These are phyloP conservation scores for Hypocrella siamensis DNA, from an alignment of 2,329 filamentous ascomycete species.

Conservation along the genomic window DNA sequence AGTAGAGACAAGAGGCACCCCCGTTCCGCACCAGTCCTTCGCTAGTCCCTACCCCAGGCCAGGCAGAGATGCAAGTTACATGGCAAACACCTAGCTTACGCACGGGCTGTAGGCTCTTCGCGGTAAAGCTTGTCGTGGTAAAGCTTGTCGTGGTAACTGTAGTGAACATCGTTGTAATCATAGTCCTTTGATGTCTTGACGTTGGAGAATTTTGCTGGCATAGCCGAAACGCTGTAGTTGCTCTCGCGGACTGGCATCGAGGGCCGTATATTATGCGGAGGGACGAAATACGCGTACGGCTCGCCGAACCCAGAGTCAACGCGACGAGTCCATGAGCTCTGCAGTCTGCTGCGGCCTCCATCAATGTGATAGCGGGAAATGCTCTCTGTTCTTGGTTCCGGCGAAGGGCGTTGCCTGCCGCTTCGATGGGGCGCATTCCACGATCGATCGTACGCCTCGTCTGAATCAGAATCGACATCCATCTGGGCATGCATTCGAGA, in stretches of 20 bases:
- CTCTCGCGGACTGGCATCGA: conserved; percentile 14
- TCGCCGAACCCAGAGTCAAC: conserved; percentile 9
- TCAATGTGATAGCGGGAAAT: conserved; percentile 16
- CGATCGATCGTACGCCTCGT: conserved; percentile 16
- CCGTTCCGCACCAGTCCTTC: too few species aligned
- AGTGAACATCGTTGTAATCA: conserved; percentile 15
- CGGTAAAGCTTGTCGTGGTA: conserved; percentile 11
- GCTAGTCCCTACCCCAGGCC: too few species aligned
- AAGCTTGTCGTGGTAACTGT: conserved; percentile 17
- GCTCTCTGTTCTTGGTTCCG: conserved; percentile 12
- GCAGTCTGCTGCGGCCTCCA: conserved; percentile 11
- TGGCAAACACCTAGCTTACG: conserved; percentile 8
- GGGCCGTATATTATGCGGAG: conserved; percentile 13
- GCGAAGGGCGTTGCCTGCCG: conserved; percentile 19
- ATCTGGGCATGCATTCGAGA: conserved; percentile 21
- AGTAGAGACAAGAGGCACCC: too few species aligned
- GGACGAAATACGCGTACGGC: conserved; percentile 11
- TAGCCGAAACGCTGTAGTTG: conserved; percentile 13
- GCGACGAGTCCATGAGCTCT: conserved; percentile 13
- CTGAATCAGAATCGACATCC: conserved; percentile 17
- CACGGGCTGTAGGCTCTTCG: conserved; percentile 10
- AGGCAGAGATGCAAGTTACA: too few species aligned
- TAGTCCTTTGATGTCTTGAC: conserved; percentile 19
- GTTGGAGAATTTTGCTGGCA: conserved; percentile 11
- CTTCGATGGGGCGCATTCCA: conserved; percentile 18